Conservation (phyloP, 1,139 yeast species). For the Pichia norvegensis region DNA sequence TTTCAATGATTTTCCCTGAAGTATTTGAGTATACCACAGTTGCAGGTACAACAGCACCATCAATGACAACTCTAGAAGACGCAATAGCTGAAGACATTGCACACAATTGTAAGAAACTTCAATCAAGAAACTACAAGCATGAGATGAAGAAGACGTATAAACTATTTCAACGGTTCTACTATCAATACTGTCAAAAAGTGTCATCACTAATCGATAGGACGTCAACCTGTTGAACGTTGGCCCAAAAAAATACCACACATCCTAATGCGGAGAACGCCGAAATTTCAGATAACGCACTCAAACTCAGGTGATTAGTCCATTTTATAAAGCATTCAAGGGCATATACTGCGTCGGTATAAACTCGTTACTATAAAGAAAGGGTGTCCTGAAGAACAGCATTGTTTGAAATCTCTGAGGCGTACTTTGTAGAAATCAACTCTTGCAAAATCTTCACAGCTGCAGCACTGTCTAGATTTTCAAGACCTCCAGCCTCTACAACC, state of each 20-base stretch:
- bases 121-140: background rate
- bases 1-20: constrained; percentile 58
- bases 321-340: too few relatives aligned
- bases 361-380: constrained; percentile 9
- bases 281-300: too few relatives aligned
- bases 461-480: constrained; percentile 30
- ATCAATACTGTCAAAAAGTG: too few relatives aligned
- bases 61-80: constrained; percentile 56
- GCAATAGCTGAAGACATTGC: constrained; percentile 57
- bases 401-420: constrained; percentile 12
- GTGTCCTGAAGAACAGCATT: constrained; percentile 19
- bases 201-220: background rate
- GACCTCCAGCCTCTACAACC: constrained; percentile 34
- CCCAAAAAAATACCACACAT: background rate
- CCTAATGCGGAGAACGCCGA: background rate
- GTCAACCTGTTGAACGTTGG: background rate
- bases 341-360: too few relatives aligned
- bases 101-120: background rate
- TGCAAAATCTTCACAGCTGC: constrained; percentile 37
- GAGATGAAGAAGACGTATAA: too few relatives aligned
- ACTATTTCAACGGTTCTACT: too few relatives aligned
- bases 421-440: constrained; percentile 28
- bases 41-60: constrained; percentile 47
- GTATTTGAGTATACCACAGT: constrained; percentile 56
- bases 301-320: too few relatives aligned